A percentile compares a stretch with the other conserved stretches of the same genome.
Evolutionary conservation across 164 flowering plant species (phyloP).

Genomic region (Aristolochia contorta): DNA sequence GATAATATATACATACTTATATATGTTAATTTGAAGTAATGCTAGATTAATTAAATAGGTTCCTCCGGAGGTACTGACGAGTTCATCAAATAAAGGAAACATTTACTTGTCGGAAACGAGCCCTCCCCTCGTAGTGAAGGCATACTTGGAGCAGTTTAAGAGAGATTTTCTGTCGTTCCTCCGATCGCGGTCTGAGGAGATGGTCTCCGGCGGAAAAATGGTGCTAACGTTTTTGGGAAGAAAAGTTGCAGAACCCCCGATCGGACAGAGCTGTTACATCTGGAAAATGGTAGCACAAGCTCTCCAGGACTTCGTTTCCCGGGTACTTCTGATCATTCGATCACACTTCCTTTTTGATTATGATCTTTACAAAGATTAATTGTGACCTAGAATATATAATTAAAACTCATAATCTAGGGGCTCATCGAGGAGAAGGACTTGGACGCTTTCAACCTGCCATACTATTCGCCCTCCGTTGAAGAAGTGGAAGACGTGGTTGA

Average conservation of each 20-base stretch:
- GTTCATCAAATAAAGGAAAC: constrained; percentile 35
- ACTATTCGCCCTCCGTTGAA: constrained; percentile 31
- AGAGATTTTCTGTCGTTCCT: constrained; percentile 38
- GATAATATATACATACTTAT: no score
- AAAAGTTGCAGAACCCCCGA: constrained; percentile 22
- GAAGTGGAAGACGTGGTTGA: constrained; percentile 30
- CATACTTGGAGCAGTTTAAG: constrained; percentile 41
- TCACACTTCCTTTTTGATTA: not conserved
- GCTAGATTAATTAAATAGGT: no score
- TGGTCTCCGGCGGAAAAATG: constrained; percentile 43
- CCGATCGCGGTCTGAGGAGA: constrained; percentile 34
- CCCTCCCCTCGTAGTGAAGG: constrained; percentile 26
- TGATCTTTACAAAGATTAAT: not conserved
- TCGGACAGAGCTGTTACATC: constrained; percentile 22
- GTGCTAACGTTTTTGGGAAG: constrained; percentile 46
- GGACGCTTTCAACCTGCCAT: constrained; percentile 46
- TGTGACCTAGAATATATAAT: not conserved
- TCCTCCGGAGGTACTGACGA: constrained; percentile 21
- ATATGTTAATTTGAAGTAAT: no score
- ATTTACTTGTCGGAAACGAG: constrained; percentile 36
- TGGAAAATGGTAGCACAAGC: constrained; percentile 38
- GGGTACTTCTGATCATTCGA: constrained; percentile 18
- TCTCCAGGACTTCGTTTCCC: constrained; percentile 35
- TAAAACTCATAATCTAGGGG: constrained; percentile 22
- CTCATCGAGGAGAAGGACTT: constrained; percentile 32